phyloP scores from a whole-genome alignment of 495 filamentous ascomycete species.

The Penicillium alfredii region DNA sequence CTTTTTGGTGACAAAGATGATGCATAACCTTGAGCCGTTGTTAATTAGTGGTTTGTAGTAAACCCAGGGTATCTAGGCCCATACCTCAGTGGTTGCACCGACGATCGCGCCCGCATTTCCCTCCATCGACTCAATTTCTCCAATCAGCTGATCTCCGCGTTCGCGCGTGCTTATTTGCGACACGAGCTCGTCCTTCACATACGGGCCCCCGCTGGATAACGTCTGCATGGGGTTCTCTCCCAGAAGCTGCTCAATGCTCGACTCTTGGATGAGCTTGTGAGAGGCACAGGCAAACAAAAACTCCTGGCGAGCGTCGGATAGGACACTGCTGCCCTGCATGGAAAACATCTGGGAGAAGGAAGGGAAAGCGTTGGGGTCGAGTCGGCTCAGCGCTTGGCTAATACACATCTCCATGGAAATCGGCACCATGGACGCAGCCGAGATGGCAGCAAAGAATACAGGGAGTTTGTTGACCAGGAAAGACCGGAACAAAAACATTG shows the following conservation, averaged over 20 bases:
- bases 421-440: constrained; percentile 53
- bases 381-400: constrained; percentile 65
- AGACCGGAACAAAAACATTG: constrained; percentile 74
- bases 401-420: constrained; percentile 73
- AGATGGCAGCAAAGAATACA: constrained; percentile 61
- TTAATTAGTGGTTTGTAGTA: constrained; percentile 9
- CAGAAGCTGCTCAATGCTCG: constrained; percentile 70
- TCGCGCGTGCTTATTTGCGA: constrained; percentile 68
- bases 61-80: constrained; percentile 4
- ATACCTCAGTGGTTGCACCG: constrained; percentile 72
- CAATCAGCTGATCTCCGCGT: constrained; percentile 64
- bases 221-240: constrained; percentile 83
- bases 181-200: constrained; percentile 69
- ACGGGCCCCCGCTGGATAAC: constrained; percentile 66
- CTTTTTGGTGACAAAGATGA: constrained; percentile 70
- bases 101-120: constrained; percentile 91
- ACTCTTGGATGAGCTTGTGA: constrained; percentile 72
- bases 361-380: constrained; percentile 75
- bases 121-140: constrained; percentile 84
- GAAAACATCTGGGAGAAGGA: constrained; percentile 77
- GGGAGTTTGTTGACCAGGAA: constrained; percentile 94
- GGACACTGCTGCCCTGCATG: constrained; percentile 62
- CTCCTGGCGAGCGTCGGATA: constrained; percentile 83
- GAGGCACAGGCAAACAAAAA: constrained; percentile 88
- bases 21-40: constrained; percentile 57